phyloP scores from a whole-genome alignment of 2,329 filamentous ascomycete species.

The Botrytis hyacinthi region DNA sequence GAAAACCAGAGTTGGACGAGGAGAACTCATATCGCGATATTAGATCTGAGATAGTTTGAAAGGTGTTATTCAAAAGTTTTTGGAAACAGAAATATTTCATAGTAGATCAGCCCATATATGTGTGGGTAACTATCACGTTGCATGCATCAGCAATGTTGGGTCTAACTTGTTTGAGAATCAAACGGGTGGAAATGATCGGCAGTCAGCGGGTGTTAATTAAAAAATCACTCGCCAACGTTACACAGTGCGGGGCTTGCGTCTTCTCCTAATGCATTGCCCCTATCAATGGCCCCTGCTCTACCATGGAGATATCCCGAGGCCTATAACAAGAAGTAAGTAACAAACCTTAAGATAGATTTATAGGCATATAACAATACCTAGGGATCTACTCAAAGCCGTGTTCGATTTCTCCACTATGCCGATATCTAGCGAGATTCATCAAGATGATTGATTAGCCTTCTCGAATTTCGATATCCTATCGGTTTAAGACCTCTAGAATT shows the following conservation, averaged over 20 bases:
- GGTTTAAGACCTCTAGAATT: not conserved
- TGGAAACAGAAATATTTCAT: not conserved
- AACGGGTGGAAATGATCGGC: not conserved
- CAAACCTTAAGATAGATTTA: not conserved
- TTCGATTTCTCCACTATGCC: not conserved
- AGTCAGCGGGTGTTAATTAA: not conserved
- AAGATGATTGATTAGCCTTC: not conserved
- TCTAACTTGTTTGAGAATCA: not conserved
- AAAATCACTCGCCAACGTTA: not conserved
- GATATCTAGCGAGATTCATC: not conserved
- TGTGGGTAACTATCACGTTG: not conserved
- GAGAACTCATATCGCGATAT: not conserved
- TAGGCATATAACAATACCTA: not conserved
- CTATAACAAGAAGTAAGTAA: not conserved
- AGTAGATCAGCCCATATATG: not conserved
- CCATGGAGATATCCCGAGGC: not conserved
- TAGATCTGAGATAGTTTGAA: not conserved
- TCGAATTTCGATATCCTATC: not conserved
- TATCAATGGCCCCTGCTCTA: not conserved
- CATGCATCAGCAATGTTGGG: not conserved
- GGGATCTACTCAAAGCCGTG: not conserved
- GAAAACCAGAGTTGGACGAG: not conserved
- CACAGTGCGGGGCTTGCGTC: not conserved
- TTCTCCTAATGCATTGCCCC: not conserved
- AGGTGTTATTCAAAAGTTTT: too few species aligned